Evolutionary conservation across 208 protist species (phyloP), one percentile per base, ranked within the genome.

Genomic region (Acanthamoeba lenticulata): DNA sequence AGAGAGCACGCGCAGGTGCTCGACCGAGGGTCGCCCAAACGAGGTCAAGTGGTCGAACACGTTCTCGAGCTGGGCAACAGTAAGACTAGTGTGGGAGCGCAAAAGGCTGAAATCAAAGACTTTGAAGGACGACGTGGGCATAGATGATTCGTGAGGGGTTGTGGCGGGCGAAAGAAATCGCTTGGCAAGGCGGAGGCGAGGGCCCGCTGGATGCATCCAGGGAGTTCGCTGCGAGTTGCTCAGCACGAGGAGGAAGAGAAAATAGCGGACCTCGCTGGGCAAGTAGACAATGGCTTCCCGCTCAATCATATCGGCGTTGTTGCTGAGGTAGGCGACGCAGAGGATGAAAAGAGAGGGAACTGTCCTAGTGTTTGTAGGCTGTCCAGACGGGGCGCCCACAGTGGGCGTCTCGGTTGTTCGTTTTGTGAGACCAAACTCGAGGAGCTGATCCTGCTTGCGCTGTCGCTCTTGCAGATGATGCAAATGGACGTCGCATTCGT

Each of bases 101-200:
- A 81, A 36, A 2, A 32, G n/a, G 40, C 69, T 47, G 7, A 81
- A 81, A 19, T 81, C 69, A 47, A 81, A 81, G 6, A 36, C 69
- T 24, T 47, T 17, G 40, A 81, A 81, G 2, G 69, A 81, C 3
- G 69, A 81, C 15, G 38, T 13, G 11, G 36, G n/a, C 9, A 36
- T 6, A 27, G 11, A 21, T 4, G 24, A 81, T 77, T 24, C n/a
- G 40, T 6, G 40, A n/a, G 2, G 5, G 36, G 1, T 11, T 13
- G 19, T 42, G 36, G 32, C 21, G 67, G 55, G 21, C 5, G 9
- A 36, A 29, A 81, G 69, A 17, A 81, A 45, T 27, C 69, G 69
- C 69, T 81, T 81, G 69, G 69, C 69, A 5, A 81, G 69, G 38
- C 69, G 69, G 7, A 81, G 69, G 38, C 69, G 69, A 42, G 69